A percentile compares a stretch with the other conserved stretches of the same genome.
phyloP scores from a whole-genome alignment of 805 yeast species.

The Myxozyma lipomycoides region DNA sequence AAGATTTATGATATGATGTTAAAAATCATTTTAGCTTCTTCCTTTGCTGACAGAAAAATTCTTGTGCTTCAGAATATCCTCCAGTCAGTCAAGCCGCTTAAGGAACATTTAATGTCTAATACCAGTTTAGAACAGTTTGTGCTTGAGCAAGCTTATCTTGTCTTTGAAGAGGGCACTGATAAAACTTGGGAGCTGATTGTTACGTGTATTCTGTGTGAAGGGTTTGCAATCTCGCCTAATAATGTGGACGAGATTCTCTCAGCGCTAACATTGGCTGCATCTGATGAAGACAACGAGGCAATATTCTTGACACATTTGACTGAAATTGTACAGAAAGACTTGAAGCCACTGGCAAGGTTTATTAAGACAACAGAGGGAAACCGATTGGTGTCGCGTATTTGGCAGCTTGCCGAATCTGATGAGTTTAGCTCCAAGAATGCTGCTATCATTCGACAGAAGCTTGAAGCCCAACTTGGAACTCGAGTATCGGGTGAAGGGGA shows the following conservation, averaged over 20 bases:
- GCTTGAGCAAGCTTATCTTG: neutral
- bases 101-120: neutral
- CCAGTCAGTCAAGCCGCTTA: conserved; percentile 1
- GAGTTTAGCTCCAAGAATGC: conserved; percentile 9
- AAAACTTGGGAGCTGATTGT: conserved; percentile 17
- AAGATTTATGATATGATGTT: conserved; percentile 1
- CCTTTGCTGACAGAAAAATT: conserved; percentile 8
- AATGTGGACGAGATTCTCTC: conserved; percentile 6
- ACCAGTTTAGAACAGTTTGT: conserved; percentile 9
- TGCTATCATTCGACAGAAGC: conserved; percentile 10
- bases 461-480: conserved; percentile 20
- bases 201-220: conserved; percentile 6
- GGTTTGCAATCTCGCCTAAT: conserved; percentile 4
- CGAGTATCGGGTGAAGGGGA: neutral
- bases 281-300: conserved; percentile 33
- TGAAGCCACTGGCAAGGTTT: conserved; percentile 32
- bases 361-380: conserved; percentile 38
- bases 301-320: conserved; percentile 33
- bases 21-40: conserved; percentile 4
- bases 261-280: conserved; percentile 1
- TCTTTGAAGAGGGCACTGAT: conserved; percentile 8
- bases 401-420: conserved; percentile 22
- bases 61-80: conserved; percentile 4
- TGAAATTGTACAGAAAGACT: conserved; percentile 8
- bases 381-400: conserved; percentile 38